Percentiles rank a stretch among this genome's conserved stretches.
Evolutionary conservation across 768 basidiomycete genomes (phyloP).

Genomic region (Kwoniella newhampshirensis): DNA sequence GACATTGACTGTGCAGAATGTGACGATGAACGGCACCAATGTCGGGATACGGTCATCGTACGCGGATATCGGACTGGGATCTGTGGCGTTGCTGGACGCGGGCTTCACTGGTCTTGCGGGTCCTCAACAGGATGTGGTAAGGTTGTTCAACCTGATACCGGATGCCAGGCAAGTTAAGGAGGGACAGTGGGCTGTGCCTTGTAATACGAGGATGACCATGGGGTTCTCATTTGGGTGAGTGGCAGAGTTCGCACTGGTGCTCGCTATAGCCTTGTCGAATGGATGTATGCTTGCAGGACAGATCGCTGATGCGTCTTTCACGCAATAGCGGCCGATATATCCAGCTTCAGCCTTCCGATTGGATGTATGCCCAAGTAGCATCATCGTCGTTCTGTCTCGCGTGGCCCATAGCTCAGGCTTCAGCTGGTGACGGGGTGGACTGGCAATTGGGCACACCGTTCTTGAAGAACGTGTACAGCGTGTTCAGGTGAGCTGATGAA

Average conservation of each 20-base stretch:
- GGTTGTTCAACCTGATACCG: conserved; percentile 36
- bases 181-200: conserved; percentile 49
- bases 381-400: conserved; percentile 43
- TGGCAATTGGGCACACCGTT: conserved; percentile 52
- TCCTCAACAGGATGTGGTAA: conserved; percentile 45
- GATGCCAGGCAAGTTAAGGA: conserved; percentile 44
- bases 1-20: conserved; percentile 34
- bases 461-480: conserved; percentile 42
- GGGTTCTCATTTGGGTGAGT: conserved; percentile 48
- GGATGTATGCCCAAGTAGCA: conserved; percentile 44
- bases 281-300: not conserved
- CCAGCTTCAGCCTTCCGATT: conserved; percentile 48
- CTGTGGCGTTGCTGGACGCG: conserved; percentile 45
- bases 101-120: conserved; percentile 49
- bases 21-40: conserved; percentile 47
- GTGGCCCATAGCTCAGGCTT: conserved; percentile 44
- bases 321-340: conserved; percentile 28
- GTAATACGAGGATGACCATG: conserved; percentile 44
- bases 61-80: conserved; percentile 21
- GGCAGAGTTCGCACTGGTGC: not conserved
- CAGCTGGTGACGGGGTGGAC: conserved; percentile 46
- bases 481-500: conserved; percentile 36
- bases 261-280: not conserved
- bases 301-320: not conserved
- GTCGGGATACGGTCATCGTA: conserved; percentile 40